A percentile compares a stretch with the other conserved stretches of the same genome.
These are phyloP conservation scores for Torrubiella hemipterigena DNA, from an alignment of 2,329 filamentous ascomycete species.

Conservation along the genomic window DNA sequence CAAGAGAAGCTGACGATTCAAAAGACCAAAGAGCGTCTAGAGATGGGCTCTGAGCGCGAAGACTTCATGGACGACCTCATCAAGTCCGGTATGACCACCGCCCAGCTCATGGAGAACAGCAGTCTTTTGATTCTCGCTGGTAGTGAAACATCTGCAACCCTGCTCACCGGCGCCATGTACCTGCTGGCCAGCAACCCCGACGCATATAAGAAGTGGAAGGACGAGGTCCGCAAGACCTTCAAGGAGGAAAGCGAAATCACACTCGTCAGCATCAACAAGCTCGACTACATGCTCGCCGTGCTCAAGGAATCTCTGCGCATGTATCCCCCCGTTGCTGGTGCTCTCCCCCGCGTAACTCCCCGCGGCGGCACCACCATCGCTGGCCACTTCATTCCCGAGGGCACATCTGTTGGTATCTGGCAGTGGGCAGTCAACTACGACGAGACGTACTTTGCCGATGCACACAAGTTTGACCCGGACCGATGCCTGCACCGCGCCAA, in stretches of 20 bases:
- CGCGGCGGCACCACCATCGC: conserved; percentile 17
- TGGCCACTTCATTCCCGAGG: conserved; percentile 18
- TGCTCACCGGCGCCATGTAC: conserved; percentile 15
- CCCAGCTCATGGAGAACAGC: conserved; percentile 6
- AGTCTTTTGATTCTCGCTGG: conserved; percentile 16
- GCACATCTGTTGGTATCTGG: conserved; percentile 20
- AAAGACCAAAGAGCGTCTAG: conserved; percentile 7
- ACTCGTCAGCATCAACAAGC: conserved; percentile 14
- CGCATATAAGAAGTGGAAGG: conserved; percentile 13
- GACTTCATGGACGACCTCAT: conserved; percentile 10
- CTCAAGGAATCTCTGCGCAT: conserved; percentile 28
- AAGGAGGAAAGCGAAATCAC: conserved; percentile 23
- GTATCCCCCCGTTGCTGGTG: conserved; percentile 17
- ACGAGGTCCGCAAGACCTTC: conserved; percentile 28
- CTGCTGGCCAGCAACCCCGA: conserved; percentile 14
- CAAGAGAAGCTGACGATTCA: conserved; percentile 1
- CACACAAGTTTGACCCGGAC: conserved; percentile 23
- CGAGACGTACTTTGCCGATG: conserved; percentile 17
- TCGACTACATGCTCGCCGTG: conserved; percentile 26
- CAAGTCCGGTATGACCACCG: conserved; percentile 2
- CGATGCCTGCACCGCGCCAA: conserved; percentile 15
- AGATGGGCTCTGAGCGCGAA: conserved; percentile 5
- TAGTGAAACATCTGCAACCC: conserved; percentile 21
- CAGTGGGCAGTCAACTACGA: conserved; percentile 21
- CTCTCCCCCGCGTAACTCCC: conserved; percentile 14